Base-by-base conservation (phyloP, 306 rosid genomes). In the Ceratonia siliqua region DNA sequence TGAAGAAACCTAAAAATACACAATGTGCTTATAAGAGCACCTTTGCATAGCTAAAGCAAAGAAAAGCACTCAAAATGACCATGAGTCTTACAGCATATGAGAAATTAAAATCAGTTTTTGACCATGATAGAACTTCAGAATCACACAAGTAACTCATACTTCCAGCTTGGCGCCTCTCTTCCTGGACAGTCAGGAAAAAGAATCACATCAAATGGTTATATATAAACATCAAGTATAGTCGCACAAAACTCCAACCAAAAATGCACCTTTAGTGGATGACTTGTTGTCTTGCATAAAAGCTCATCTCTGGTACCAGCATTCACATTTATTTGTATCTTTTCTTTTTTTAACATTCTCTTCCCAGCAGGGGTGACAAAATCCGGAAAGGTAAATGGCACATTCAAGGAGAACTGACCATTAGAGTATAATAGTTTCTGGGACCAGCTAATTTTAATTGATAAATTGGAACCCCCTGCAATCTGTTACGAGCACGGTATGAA, bases 261-360 rank as follows among this genome's bases (percentile, higher is more conserved):
- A 50, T 48, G 79, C 33, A 91, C 98, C 96, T 93, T 93, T 70
- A 89, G 62, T 58, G 90, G 85, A 86, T 93, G 93, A 77, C 92
- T 93, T 4, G n/a, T 63, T 63, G 80, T 69, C 78, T 87, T 84
- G 85, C 81, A 81, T 8, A 79, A 62, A 77, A 89, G 69, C 66
- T 86, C 85, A 67, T 81, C 81, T 75, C 83, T 91, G 41, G 79
- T 18, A 73, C 89, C 81, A 54, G 82, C 81, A 79, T 85, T 89
- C 83, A 89, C 83, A 55, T 82, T 83, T 68, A 93, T 43, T 68
- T 77, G 79, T 62, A 93, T 86, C 89, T 84, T 87, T 59, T 91
- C 98, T 21, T 81, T 93, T 70, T 86, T 90, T 4, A 82, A 2
- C 75, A 89, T 78, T 70, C 74, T 89, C 75, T 83, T 90, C 64